Percentiles rank a stretch among this genome's conserved stretches.
Conservation (phyloP, 208 protist genomes). For the Novymonas esmeraldas region DNA sequence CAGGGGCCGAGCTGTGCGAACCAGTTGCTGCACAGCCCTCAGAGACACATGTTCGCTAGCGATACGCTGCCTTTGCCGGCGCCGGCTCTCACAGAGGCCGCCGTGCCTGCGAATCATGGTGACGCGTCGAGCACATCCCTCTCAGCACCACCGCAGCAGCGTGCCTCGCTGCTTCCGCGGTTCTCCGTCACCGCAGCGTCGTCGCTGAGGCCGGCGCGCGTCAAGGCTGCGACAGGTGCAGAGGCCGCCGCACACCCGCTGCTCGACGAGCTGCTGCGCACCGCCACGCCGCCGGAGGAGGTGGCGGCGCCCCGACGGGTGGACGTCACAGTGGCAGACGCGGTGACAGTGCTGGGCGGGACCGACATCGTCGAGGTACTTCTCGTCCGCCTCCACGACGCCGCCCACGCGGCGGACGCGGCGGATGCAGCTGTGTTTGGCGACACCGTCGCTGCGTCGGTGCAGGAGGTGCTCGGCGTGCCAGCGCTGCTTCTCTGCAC, state of each 20-base stretch:
- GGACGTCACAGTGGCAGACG: slow-evolving; percentile 8
- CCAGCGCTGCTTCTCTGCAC: background rate
- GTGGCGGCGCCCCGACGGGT: background rate
- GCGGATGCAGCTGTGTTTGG: background rate
- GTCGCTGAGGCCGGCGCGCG: slow-evolving; percentile 9
- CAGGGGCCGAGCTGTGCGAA: too few species aligned
- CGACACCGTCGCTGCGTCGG: background rate
- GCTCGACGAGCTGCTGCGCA: slow-evolving; percentile 1
- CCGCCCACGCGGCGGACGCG: background rate
- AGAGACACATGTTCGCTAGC: too few species aligned
- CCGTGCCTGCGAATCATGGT: too few species aligned
- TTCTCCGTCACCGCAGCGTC: slow-evolving; percentile 4
- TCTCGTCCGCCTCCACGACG: slow-evolving; percentile 8
- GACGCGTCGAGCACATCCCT: too few species aligned
- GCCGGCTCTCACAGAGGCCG: background rate
- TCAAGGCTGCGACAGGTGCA: background rate
- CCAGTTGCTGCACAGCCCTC: too few species aligned
- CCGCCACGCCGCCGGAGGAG: background rate
- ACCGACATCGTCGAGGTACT: slow-evolving; percentile 10
- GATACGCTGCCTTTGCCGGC: background rate
- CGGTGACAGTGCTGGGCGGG: slow-evolving; percentile 17
- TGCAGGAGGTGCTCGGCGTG: background rate
- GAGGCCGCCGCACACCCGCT: slow-evolving; percentile 1
- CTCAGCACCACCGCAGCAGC: background rate
- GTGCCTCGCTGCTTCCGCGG: background rate